Base-by-base conservation (phyloP, 176 grass and related monocot genomes). In the Alopecurus myosuroides region DNA sequence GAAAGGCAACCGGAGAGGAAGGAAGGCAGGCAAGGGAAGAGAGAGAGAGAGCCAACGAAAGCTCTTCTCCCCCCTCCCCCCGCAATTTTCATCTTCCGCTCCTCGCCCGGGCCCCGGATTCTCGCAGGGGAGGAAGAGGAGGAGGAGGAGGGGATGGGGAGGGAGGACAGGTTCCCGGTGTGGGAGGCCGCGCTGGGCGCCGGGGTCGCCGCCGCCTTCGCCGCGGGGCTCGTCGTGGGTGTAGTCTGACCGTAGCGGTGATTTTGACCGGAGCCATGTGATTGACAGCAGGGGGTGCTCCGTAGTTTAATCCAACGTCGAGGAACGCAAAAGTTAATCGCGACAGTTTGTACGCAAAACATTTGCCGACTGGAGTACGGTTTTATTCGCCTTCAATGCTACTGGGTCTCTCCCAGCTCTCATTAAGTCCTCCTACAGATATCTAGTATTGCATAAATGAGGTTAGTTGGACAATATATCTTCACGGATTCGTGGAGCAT, bases 161-260 rank as follows among this genome's bases (percentile, higher is more conserved):
- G 85, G 82, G 81, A 79, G 75, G 80, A 88, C 50, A 91, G 81
- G 29, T 92, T 93, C 83, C 85, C 93, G 65, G 44, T 99, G 77
- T 96, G 85, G 85, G 89, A 99, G 91, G 87, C 78, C 63, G 89
- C 84, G 74, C 77, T 90, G 36, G 97, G 81, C 55, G 87, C 87
- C 15, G 89, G 77, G 34, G 78, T 99, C 34, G 70, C 91, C 58
- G 88, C 87, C 11, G 81, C 69, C 81, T 96, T 99, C 80, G 93
- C 83, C 80, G 56, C 91, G 18, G 97, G 93, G 13, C 88, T 99
- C 44, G 65, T 88, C 29, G 93, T 42, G 46, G 14, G 55, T 66
- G 73, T 39, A 79, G 65, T 34, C 46, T 79, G 74, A 84, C 74
- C 64, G 8, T 9, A 9, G 23, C 7, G 75, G 53, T 40, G 86